These are phyloP conservation scores for Schizopora paradoxa DNA, from an alignment of 1,284 basidiomycete species.

Conservation along the genomic window DNA sequence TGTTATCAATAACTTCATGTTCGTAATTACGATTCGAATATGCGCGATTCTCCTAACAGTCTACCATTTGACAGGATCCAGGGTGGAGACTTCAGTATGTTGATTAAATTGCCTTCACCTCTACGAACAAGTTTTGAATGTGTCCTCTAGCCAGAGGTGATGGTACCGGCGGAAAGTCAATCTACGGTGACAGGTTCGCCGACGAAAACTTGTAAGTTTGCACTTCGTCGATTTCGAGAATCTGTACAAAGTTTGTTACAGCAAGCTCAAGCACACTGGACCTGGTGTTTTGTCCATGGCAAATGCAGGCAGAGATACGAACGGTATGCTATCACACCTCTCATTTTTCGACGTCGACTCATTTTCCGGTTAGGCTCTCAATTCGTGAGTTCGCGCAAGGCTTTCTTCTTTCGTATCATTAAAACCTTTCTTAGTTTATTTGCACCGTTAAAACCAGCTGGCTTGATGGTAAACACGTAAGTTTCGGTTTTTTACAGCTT, in stretches of 20 bases:
- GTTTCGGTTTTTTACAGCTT: constrained; percentile 22
- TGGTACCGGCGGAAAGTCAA: constrained; percentile 59
- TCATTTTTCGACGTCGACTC: constrained; percentile 19
- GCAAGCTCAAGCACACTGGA: constrained; percentile 85
- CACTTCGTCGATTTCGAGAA: not conserved
- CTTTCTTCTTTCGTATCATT: constrained; percentile 8
- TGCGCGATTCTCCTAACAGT: not conserved
- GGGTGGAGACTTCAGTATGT: constrained; percentile 64
- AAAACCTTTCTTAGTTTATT: constrained; percentile 57
- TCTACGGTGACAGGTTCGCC: constrained; percentile 53
- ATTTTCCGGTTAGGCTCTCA: constrained; percentile 58
- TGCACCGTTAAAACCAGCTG: constrained; percentile 73
- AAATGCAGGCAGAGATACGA: constrained; percentile 84
- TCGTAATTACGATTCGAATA: constrained; percentile 20
- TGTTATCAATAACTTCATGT: constrained; percentile 69
- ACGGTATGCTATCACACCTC: constrained; percentile 43
- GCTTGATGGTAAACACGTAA: constrained; percentile 71
- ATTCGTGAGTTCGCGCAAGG: constrained; percentile 50
- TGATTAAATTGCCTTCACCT: not conserved
- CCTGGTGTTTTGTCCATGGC: constrained; percentile 91
- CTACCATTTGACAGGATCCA: constrained; percentile 42
- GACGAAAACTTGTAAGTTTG: constrained; percentile 78
- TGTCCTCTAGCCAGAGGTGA: constrained; percentile 41
- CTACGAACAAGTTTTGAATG: not conserved
- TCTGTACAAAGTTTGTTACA: constrained; percentile 24